Conservation (phyloP, 345 rosid species). For the Hibiscus trionum region DNA sequence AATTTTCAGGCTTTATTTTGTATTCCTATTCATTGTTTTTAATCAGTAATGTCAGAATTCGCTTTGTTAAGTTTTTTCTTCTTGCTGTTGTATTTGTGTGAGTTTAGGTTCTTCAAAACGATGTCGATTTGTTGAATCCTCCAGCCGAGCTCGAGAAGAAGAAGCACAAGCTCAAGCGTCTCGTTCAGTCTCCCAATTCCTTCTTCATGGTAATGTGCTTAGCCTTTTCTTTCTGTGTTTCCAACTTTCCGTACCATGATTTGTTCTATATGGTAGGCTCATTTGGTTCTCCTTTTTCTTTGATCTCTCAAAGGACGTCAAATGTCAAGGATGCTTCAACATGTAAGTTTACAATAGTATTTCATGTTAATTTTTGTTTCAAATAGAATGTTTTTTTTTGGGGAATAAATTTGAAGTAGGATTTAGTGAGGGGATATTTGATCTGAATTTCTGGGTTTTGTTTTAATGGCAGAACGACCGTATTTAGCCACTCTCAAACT, state of each 20-base stretch:
- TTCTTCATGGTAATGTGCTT: constrained; percentile 28
- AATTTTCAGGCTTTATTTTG: background rate
- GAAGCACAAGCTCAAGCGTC: constrained; percentile 56
- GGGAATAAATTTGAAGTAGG: background rate
- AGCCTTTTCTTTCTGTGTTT: background rate
- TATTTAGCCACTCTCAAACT: constrained; percentile 57
- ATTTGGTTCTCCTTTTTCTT: background rate
- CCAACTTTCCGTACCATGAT: background rate
- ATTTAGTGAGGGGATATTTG: background rate
- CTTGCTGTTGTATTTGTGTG: background rate
- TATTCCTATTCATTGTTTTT: too few species aligned
- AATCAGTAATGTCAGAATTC: background rate
- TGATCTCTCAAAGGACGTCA: constrained; percentile 37
- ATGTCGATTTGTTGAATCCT: constrained; percentile 42
- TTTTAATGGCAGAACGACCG: constrained; percentile 33
- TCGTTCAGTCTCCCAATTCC: constrained; percentile 47
- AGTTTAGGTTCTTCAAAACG: constrained; percentile 41
- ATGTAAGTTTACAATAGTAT: constrained; percentile 26
- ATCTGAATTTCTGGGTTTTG: background rate
- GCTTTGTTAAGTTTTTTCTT: background rate
- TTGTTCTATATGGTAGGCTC: background rate
- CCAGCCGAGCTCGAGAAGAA: constrained; percentile 49
- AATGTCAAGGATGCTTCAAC: constrained; percentile 54
- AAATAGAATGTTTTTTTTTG: background rate
- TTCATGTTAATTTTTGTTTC: background rate